These are phyloP conservation scores for Mycena galopus DNA, from an alignment of 768 basidiomycete genomes.

Conservation along the genomic window DNA sequence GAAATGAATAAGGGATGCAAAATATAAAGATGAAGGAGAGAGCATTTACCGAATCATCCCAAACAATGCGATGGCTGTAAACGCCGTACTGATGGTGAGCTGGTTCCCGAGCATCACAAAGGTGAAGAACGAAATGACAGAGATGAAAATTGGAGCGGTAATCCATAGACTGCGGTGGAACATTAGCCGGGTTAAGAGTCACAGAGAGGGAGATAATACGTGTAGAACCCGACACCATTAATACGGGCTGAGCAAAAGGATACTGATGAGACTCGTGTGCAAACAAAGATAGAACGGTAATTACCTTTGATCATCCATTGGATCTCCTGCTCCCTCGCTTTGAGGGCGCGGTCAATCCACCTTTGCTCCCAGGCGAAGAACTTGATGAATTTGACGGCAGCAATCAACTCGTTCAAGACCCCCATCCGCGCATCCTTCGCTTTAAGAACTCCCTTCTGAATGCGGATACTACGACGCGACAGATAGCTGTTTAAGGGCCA, in stretches of 20 bases:
- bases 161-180: conserved; percentile 77
- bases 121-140: conserved; percentile 82
- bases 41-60: conserved; percentile 83
- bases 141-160: conserved; percentile 80
- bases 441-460: conserved; percentile 70
- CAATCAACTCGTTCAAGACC: conserved; percentile 83
- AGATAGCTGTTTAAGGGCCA: conserved; percentile 82
- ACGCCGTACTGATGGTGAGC: conserved; percentile 84
- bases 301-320: conserved; percentile 81
- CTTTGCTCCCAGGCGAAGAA: conserved; percentile 87
- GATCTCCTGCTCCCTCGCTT: conserved; percentile 79
- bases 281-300: neutral
- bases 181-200: conserved; percentile 63
- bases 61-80: conserved; percentile 91
- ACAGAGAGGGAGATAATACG: conserved; percentile 44
- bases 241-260: conserved; percentile 62
- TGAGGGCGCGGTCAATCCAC: conserved; percentile 77
- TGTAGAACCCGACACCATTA: conserved; percentile 76
- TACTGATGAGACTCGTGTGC: neutral
- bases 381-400: conserved; percentile 83
- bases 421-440: conserved; percentile 85
- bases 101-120: conserved; percentile 81
- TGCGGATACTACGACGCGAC: conserved; percentile 70
- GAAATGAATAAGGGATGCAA: conserved; percentile 1
- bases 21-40: conserved; percentile 39